Base-by-base conservation (phyloP, 2,329 filamentous ascomycete species). In the Neophaeococcomyces mojaviensis region DNA sequence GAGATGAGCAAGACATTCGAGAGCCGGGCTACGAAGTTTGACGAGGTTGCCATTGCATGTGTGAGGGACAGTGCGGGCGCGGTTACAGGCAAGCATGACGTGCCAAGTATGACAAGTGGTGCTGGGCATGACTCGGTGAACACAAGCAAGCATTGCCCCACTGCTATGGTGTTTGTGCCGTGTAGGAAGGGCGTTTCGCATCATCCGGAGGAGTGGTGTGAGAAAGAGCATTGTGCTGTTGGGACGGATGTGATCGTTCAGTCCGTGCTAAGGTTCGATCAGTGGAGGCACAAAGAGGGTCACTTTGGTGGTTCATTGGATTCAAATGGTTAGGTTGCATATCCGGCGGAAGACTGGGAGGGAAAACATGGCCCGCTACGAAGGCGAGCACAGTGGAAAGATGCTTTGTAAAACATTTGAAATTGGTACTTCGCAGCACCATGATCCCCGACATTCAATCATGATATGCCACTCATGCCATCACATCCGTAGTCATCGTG, bases 111-210 rank as follows among this genome's bases (percentile, higher is more conserved):
- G 67, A 79, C 73, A 49, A 77, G 71, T 52, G 79, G 79, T 19
- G 80, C 80, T n/a, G 79, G 80, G 0, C 79, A 83, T 61, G 79
- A 82, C 53, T 80, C 74, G 53, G 78, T 82, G 4, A 78, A 79
- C 50, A 73, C 79, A 4, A 79, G 72, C 36, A 71, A 73, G 52
- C 66, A 68, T 31, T 77, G 75, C 36, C 80, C 79, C 13, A 81
- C 79, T 2, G 74, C 76, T 35, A 83, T 84, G 79, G 78, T 83
- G 22, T 84, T 84, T 54, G 75, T 82, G 15, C 78, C 79, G 3
- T 82, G 77, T 51, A 73, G 69, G 57, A 74, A 80, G 54, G 80
- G 80, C 1, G 64, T 83, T 16, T 81, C 76, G 55, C 80, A 83
- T 58, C 76, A 82, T 55, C 79, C 80, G 2, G 69, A 74, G 36